phyloP scores from a whole-genome alignment of 371 early-diverging fungal species.

The Paramicrosporidium saccamoebae region DNA sequence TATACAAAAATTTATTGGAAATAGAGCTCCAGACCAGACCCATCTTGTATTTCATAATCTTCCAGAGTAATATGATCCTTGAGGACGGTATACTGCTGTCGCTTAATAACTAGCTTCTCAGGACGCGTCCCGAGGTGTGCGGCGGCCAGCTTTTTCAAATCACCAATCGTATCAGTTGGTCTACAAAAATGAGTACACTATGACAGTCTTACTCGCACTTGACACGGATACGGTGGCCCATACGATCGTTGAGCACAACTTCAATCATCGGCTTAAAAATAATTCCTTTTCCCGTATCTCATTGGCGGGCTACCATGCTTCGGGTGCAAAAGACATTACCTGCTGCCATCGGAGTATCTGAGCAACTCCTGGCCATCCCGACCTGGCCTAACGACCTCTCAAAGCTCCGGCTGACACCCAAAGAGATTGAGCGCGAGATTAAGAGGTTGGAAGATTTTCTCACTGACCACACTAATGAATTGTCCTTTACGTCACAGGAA shows the following conservation, averaged over 20 bases:
- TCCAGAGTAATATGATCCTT: constrained; percentile 75
- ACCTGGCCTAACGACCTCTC: too few species aligned
- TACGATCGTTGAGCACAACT: constrained; percentile 42
- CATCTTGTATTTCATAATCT: constrained; percentile 73
- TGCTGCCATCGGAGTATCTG: too few species aligned
- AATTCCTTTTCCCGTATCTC: too few species aligned
- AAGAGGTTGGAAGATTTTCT: too few species aligned
- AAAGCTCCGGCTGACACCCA: too few species aligned
- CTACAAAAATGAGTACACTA: constrained; percentile 7
- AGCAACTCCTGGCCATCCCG: too few species aligned
- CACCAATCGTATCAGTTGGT: constrained; percentile 52
- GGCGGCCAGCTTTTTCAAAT: constrained; percentile 62
- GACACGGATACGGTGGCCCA: constrained; percentile 71
- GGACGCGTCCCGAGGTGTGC: constrained; percentile 73
- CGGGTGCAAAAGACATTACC: too few species aligned
- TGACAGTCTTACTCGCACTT: constrained; percentile 31
- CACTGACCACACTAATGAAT: too few species aligned
- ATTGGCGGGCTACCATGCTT: too few species aligned
- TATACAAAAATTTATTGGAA: constrained; percentile 11
- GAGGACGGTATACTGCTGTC: constrained; percentile 23
- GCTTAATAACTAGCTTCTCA: constrained; percentile 54
- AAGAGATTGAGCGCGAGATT: too few species aligned
- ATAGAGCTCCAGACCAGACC: constrained; percentile 62
- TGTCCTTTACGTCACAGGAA: too few species aligned
- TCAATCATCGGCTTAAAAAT: too few species aligned